phyloP scores from a whole-genome alignment of 441 rosid species.

The Geranium incanum region DNA sequence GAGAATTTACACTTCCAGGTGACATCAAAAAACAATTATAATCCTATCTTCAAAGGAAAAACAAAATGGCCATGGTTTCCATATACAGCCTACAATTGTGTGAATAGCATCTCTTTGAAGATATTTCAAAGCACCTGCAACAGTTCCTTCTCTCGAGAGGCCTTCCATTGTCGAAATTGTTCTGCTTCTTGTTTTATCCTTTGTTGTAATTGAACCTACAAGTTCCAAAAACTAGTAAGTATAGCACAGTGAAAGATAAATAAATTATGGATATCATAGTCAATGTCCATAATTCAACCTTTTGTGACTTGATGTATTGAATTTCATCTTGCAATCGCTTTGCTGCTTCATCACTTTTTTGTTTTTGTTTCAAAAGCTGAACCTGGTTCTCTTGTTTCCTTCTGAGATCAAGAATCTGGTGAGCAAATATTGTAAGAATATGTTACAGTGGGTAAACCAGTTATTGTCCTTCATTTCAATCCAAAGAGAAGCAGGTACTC shows the following conservation, averaged over 20 bases:
- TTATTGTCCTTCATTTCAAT: not conserved
- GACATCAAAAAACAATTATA: constrained; percentile 1
- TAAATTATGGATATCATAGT: constrained; percentile 1
- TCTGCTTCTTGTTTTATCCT: constrained; percentile 31
- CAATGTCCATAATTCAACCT: constrained; percentile 38
- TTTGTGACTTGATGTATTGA: constrained; percentile 88
- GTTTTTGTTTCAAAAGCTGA: constrained; percentile 89
- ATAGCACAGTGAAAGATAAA: not conserved
- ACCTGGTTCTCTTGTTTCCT: constrained; percentile 96
- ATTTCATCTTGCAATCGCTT: constrained; percentile 90
- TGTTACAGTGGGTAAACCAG: constrained; percentile 8
- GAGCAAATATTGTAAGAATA: constrained; percentile 13
- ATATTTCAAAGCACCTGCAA: constrained; percentile 22
- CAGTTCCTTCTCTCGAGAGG: constrained; percentile 30
- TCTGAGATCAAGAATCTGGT: constrained; percentile 80
- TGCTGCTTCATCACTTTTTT: constrained; percentile 93
- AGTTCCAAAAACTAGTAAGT: not conserved
- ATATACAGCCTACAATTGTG: not conserved
- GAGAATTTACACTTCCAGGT: not conserved
- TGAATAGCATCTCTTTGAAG: not conserved
- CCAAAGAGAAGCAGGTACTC: constrained; percentile 4
- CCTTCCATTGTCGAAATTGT: constrained; percentile 30
- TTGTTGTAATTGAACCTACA: constrained; percentile 30
- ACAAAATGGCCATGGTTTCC: not conserved
- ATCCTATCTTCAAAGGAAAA: not conserved